Evolutionary conservation across 257 asterid species (phyloP), one percentile per base, ranked within the genome.

Genomic region (Orobanche coerulescens): DNA sequence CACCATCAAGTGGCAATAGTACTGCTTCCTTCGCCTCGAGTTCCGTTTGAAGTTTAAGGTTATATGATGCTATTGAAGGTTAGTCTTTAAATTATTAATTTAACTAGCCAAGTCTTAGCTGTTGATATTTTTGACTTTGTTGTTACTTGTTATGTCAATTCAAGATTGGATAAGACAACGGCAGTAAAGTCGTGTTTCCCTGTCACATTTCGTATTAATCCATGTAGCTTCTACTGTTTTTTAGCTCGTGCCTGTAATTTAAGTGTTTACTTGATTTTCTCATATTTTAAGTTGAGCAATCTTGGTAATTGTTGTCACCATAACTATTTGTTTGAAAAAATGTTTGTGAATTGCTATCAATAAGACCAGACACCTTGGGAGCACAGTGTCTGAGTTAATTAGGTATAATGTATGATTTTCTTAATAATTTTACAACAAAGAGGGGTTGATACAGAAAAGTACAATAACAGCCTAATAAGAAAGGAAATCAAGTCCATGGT

Each of bases 21-120:
- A 61, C 74, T 73, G 57, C 77, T 62, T 71, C 84, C 36, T 28
- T 77, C 39, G 64, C 85, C 47, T 53, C 84, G 58, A 67, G 76
- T 16, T 77, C 78, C n/a, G 40, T 61, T 37, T 74, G 54, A 22
- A 72, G 50, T 68, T 3, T 67, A 67, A 73, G 63, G 63, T 54
- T 43, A 51, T 67, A 59, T 47, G 39, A 43, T 67, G 59, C 47
- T 56, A 60, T 79, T 71, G 81, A 69, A 75, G 84, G 86, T 81
- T 31, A 62, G 83, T 73, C 63, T 37, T 59, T 23, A 20, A 13
- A 16, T 50, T 63, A 66, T 71, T 18, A 55, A 36, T n/a, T n/a
- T n/a, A n/a, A n/a, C n/a, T n/a, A n/a, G n/a, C n/a, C n/a, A n/a
- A n/a, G n/a, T n/a, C 33, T 36, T 28, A 34, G 51, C 7, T 46